phyloP scores from a whole-genome alignment of 371 early-diverging fungal genomes.

The Circinella umbellata region DNA sequence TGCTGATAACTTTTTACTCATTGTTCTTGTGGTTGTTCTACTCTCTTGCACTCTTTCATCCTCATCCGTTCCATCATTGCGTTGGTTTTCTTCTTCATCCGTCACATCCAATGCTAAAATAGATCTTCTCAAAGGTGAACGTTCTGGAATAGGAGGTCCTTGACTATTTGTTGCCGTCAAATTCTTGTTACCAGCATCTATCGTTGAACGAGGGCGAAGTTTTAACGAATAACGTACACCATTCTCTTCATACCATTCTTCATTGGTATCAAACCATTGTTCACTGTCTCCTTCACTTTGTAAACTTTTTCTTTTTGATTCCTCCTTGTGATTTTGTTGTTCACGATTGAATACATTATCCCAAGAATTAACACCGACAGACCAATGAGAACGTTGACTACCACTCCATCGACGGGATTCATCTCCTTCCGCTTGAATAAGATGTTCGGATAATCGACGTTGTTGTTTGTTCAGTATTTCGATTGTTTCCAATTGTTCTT shows the following conservation, averaged over 20 bases:
- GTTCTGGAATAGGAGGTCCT: not conserved
- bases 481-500: not conserved
- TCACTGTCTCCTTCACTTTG: constrained; percentile 24
- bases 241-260: constrained; percentile 15
- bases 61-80: not conserved
- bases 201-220: not conserved
- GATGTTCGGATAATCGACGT: not conserved
- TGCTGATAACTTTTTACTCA: not conserved
- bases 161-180: too few relatives aligned
- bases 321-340: constrained; percentile 9
- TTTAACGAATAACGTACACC: not conserved
- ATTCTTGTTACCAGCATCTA: not conserved
- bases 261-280: constrained; percentile 24
- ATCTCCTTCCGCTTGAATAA: constrained; percentile 8
- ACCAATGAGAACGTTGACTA: constrained; percentile 43
- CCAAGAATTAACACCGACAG: constrained; percentile 30
- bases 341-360: constrained; percentile 25
- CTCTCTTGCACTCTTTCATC: not conserved
- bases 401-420: constrained; percentile 31
- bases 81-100: not conserved
- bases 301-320: not conserved
- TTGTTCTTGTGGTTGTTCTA: not conserved
- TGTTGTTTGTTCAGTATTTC: not conserved
- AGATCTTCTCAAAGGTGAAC: constrained; percentile 11
- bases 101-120: not conserved